Evolutionary conservation across 768 basidiomycete genomes (phyloP).

Genomic region (Rhodotorula graminis): DNA sequence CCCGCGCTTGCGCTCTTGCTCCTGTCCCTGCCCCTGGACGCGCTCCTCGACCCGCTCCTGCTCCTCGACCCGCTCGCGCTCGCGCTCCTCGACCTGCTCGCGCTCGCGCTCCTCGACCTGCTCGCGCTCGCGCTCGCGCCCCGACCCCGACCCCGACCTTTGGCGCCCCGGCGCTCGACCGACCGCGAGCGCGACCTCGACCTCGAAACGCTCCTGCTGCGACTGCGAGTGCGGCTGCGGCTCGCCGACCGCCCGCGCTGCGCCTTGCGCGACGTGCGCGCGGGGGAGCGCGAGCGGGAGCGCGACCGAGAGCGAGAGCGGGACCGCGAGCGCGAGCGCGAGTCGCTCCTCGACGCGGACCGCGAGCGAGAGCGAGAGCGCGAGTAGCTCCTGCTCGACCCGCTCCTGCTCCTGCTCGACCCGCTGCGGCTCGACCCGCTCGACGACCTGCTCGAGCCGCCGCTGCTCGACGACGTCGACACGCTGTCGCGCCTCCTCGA

Average conservation of each 20-base stretch:
- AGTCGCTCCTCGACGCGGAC: slow-evolving; percentile 1
- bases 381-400: slow-evolving; percentile 3
- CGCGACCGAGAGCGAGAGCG: background rate
- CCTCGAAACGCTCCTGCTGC: background rate
- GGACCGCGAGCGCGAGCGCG: background rate
- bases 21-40: no score
- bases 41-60: background rate
- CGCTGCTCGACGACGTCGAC: no score
- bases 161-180: no score
- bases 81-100: background rate
- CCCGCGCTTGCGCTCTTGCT: no score
- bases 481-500: background rate
- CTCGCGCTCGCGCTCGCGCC: background rate
- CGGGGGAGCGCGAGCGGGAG: background rate
- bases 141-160: background rate
- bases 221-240: background rate
- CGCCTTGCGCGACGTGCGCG: background rate
- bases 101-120: background rate
- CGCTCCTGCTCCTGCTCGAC: background rate
- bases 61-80: background rate
- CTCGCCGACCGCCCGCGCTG: no score
- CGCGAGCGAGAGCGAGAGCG: background rate
- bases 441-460: background rate
- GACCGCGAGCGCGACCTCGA: background rate
- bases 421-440: background rate